A percentile compares a stretch with the other conserved stretches of the same genome.
Evolutionary conservation across 2,329 filamentous ascomycete genomes (phyloP).

Genomic region (Ilyonectria robusta): DNA sequence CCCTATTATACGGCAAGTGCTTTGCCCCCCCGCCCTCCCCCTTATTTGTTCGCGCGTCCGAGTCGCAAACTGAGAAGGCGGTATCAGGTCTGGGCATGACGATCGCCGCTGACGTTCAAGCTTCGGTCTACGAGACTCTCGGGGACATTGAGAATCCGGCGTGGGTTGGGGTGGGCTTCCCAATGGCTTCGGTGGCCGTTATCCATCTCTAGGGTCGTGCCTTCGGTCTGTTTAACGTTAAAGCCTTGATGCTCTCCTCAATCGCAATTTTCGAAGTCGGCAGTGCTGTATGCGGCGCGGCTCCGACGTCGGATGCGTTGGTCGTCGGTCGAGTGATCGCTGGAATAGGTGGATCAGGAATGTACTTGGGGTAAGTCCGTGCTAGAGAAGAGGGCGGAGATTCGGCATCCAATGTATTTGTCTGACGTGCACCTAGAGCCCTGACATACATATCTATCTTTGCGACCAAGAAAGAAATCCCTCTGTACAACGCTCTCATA

Average conservation of each 20-base stretch:
- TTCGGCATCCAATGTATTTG: no score
- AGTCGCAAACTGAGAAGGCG: neutral
- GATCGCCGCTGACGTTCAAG: conserved; percentile 17
- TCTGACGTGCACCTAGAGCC: no score
- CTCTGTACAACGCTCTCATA: conserved; percentile 34
- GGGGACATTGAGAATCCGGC: conserved; percentile 14
- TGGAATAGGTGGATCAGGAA: conserved; percentile 57
- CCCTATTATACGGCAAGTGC: conserved; percentile 3
- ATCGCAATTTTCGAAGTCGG: conserved; percentile 47
- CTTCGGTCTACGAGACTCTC: neutral
- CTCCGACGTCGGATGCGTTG: conserved; percentile 57
- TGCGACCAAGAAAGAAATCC: conserved; percentile 13
- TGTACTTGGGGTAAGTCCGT: conserved; percentile 36
- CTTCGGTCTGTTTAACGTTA: conserved; percentile 43
- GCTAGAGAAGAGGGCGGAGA: no score
- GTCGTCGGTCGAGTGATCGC: conserved; percentile 60
- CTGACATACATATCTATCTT: no score
- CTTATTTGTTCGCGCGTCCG: neutral
- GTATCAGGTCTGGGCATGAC: conserved; percentile 2
- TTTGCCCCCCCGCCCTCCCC: no score
- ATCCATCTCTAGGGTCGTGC: conserved; percentile 19
- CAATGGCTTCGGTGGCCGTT: conserved; percentile 12
- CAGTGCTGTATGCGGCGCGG: conserved; percentile 55
- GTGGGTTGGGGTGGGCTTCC: conserved; percentile 16
- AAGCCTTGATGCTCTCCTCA: conserved; percentile 35